phyloP scores from a whole-genome alignment of 2,329 filamentous ascomycete genomes.

The Nemania abortiva region DNA sequence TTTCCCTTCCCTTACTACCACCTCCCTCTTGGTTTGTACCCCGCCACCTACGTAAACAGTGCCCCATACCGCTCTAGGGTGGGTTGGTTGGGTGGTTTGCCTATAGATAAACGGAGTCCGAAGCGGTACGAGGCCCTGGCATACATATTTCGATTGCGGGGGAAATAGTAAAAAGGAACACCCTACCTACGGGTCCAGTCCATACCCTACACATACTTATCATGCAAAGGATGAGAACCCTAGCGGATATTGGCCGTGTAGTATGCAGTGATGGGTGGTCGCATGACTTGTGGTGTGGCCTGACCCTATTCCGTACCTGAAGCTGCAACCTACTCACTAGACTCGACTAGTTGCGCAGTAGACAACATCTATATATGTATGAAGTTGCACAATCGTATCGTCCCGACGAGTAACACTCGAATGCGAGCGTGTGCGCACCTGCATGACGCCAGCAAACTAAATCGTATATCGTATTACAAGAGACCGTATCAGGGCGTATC shows the following conservation, averaged over 20 bases:
- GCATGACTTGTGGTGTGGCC: conserved; percentile 19
- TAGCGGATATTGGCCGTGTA: not conserved
- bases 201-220: not conserved
- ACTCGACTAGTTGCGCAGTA: not conserved
- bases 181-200: not conserved
- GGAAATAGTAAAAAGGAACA: not conserved
- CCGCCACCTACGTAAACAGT: no score
- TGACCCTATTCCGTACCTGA: conserved; percentile 7
- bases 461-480: not conserved
- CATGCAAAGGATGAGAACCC: conserved; percentile 22
- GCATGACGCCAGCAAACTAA: conserved; percentile 12
- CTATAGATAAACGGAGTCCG: conserved; percentile 27
- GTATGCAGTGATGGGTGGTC: not conserved
- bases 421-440: not conserved
- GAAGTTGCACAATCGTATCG: not conserved
- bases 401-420: not conserved
- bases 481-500: not conserved
- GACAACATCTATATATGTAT: not conserved
- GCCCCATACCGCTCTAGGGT: no score
- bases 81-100: not conserved
- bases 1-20: no score
- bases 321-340: conserved; percentile 8
- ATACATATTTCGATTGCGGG: not conserved
- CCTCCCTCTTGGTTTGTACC: no score
- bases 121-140: conserved; percentile 1